Conservation (phyloP, 805 yeast species). For the Ogataea siamensis region DNA sequence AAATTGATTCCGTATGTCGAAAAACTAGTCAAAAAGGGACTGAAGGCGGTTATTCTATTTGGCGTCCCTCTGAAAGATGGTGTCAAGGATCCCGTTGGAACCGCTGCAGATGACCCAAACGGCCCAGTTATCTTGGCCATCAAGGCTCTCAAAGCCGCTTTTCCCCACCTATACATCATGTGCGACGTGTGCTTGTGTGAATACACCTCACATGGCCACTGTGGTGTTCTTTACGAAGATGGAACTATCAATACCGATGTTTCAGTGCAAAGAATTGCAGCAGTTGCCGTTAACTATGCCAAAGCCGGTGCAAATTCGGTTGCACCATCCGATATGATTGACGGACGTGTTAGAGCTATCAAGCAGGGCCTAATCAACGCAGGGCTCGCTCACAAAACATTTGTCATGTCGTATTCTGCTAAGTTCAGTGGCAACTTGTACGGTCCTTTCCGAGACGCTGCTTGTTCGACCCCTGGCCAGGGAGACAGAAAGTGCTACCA, state of each 20-base stretch:
- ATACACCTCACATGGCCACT: slow-evolving; percentile 96
- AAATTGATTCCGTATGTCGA: slow-evolving; percentile 70
- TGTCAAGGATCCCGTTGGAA: slow-evolving; percentile 75
- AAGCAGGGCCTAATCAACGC: slow-evolving; percentile 79
- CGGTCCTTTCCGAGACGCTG: slow-evolving; percentile 98
- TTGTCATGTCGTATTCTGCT: slow-evolving; percentile 92
- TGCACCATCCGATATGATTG: slow-evolving; percentile 98
- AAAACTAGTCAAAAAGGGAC: slow-evolving; percentile 73
- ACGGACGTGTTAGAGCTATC: slow-evolving; percentile 88
- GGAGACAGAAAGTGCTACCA: slow-evolving; percentile 95
- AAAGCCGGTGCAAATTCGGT: slow-evolving; percentile 93
- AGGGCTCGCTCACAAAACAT: slow-evolving; percentile 79
- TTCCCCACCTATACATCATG: slow-evolving; percentile 83
- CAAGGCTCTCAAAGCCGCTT: slow-evolving; percentile 56
- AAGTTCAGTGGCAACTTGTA: slow-evolving; percentile 88
- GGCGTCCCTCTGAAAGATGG: slow-evolving; percentile 84
- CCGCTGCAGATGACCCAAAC: slow-evolving; percentile 92
- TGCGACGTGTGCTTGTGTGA: slow-evolving; percentile 97
- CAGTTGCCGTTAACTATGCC: slow-evolving; percentile 94
- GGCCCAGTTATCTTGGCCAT: slow-evolving; percentile 91
- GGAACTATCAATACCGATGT: slow-evolving; percentile 75
- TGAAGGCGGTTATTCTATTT: slow-evolving; percentile 81
- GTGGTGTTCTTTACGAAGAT: slow-evolving; percentile 86
- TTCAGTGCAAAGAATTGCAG: slow-evolving; percentile 81
- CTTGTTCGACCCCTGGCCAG: slow-evolving; percentile 81